Evolutionary conservation across 2,329 filamentous ascomycete genomes (phyloP).

Genomic region (Fusarium pilosicola): DNA sequence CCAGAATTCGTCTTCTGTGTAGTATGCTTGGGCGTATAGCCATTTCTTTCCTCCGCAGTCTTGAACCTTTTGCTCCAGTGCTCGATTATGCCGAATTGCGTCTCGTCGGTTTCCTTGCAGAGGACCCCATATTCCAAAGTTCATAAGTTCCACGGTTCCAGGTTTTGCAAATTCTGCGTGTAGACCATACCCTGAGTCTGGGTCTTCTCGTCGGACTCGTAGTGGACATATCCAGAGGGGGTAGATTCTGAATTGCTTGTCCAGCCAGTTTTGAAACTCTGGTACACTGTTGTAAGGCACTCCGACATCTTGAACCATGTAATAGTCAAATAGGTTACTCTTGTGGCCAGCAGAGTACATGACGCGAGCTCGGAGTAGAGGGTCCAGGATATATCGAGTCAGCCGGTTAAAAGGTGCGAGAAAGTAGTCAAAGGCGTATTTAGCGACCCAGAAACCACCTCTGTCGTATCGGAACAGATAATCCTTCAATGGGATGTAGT

Average conservation of each 20-base stretch:
- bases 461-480: slow-evolving; percentile 79
- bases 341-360: slow-evolving; percentile 74
- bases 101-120: slow-evolving; percentile 53
- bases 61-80: slow-evolving; percentile 67
- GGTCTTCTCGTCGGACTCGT: slow-evolving; percentile 54
- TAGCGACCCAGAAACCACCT: slow-evolving; percentile 74
- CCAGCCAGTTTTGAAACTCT: slow-evolving; percentile 61
- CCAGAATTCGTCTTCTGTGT: slow-evolving; percentile 76
- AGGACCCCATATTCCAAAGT: slow-evolving; percentile 72
- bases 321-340: slow-evolving; percentile 66
- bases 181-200: slow-evolving; percentile 57
- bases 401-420: slow-evolving; percentile 70
- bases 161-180: slow-evolving; percentile 58
- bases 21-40: slow-evolving; percentile 76
- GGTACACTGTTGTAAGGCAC: slow-evolving; percentile 56
- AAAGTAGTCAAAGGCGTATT: slow-evolving; percentile 72
- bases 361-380: slow-evolving; percentile 70
- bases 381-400: slow-evolving; percentile 69
- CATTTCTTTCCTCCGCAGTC: slow-evolving; percentile 74
- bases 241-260: slow-evolving; percentile 58
- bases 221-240: slow-evolving; percentile 68
- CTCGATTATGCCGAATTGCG: slow-evolving; percentile 66
- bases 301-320: slow-evolving; percentile 73
- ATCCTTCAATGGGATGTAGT: slow-evolving; percentile 70
- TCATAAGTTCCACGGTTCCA: slow-evolving; percentile 58